Evolutionary conservation across 176 grass and related monocot species (phyloP).

Genomic region (Areca catechu): DNA sequence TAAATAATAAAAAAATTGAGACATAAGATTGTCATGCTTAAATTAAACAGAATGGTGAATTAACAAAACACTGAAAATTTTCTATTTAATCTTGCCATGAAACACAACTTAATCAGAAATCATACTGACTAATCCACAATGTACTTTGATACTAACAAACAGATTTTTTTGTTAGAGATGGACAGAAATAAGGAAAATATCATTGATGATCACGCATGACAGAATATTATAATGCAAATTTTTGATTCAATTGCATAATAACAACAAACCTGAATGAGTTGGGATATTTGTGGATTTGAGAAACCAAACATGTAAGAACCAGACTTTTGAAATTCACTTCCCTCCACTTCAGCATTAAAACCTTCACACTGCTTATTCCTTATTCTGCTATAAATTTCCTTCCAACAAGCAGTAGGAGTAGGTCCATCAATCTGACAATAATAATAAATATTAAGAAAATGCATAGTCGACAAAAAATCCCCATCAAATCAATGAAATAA

Average conservation of each 20-base stretch:
- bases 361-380: constrained; percentile 52
- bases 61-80: too few species aligned
- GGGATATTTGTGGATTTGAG: constrained; percentile 76
- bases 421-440: constrained; percentile 68
- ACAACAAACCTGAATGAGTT: constrained; percentile 84
- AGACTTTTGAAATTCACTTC: constrained; percentile 61
- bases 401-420: constrained; percentile 90
- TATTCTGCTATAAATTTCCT: constrained; percentile 75
- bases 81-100: too few species aligned
- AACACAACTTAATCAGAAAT: too few species aligned
- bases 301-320: constrained; percentile 98
- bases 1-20: too few species aligned
- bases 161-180: too few species aligned
- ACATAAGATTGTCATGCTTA: too few species aligned
- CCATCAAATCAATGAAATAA: neutral
- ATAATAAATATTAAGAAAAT: constrained; percentile 3
- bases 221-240: constrained; percentile 21
- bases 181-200: too few species aligned
- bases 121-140: too few species aligned
- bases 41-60: too few species aligned
- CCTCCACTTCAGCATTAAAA: constrained; percentile 35
- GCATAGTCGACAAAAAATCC: neutral
- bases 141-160: too few species aligned
- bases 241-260: neutral
- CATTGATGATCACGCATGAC: neutral